Evolutionary conservation across 768 basidiomycete genomes (phyloP).

Genomic region (Gloeopeniophorella convolvens): DNA sequence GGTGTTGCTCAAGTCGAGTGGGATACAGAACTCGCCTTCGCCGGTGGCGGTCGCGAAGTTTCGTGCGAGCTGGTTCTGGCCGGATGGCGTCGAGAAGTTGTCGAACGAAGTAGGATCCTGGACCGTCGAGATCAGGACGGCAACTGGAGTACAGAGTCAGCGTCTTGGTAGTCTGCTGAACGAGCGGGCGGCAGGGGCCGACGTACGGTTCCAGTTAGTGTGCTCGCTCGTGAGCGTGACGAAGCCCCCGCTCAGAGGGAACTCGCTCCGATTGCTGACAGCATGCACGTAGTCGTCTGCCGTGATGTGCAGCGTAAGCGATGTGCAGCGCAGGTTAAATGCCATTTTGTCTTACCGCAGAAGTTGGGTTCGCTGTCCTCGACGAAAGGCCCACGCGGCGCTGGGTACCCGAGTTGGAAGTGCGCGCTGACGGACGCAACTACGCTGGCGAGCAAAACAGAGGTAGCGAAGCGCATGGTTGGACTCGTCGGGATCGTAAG

Average conservation of each 20-base stretch:
- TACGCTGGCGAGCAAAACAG: slow-evolving; percentile 34
- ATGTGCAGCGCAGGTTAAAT: background rate
- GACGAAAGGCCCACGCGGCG: slow-evolving; percentile 63
- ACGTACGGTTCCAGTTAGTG: slow-evolving; percentile 50
- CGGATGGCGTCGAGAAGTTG: slow-evolving; percentile 47
- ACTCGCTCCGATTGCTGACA: slow-evolving; percentile 52
- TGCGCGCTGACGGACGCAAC: slow-evolving; percentile 53
- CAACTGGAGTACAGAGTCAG: slow-evolving; percentile 34
- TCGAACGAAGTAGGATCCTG: slow-evolving; percentile 56
- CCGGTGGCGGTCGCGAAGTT: slow-evolving; percentile 45
- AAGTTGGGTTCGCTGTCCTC: slow-evolving; percentile 51
- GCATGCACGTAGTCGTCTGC: slow-evolving; percentile 57
- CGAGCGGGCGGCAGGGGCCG: no score
- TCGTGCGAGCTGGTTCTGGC: slow-evolving; percentile 32
- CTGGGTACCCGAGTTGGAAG: slow-evolving; percentile 74
- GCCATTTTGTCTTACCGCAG: slow-evolving; percentile 55
- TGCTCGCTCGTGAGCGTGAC: slow-evolving; percentile 64
- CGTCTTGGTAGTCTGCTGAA: background rate
- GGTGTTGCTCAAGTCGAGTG: slow-evolving; percentile 50
- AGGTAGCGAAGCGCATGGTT: slow-evolving; percentile 31
- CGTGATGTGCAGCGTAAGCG: background rate
- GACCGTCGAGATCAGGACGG: slow-evolving; percentile 45
- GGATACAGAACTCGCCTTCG: slow-evolving; percentile 62
- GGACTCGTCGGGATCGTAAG: no score
- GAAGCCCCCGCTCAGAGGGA: slow-evolving; percentile 60